These are phyloP conservation scores for Ephemerocybe angulata DNA, from an alignment of 768 basidiomycete species.

Conservation along the genomic window DNA sequence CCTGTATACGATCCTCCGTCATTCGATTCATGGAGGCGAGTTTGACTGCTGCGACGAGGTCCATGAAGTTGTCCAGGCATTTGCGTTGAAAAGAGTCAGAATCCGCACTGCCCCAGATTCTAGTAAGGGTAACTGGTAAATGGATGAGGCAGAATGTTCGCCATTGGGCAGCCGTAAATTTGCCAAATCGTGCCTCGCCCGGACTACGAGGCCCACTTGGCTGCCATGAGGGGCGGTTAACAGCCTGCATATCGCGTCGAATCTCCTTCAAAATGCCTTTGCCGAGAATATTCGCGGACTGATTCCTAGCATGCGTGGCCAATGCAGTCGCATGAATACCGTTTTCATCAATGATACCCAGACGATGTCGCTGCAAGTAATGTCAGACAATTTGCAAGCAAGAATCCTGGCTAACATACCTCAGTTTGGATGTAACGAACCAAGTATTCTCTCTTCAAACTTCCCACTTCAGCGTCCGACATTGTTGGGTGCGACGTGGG, in stretches of 20 bases:
- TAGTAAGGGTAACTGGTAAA: slow-evolving; percentile 32
- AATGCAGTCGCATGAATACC: background rate
- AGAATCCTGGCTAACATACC: background rate
- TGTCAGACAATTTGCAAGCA: background rate
- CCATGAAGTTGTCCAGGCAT: slow-evolving; percentile 31
- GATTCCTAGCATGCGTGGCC: background rate
- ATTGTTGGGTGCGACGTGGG: background rate
- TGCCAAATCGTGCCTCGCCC: slow-evolving; percentile 18
- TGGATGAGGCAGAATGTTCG: slow-evolving; percentile 18
- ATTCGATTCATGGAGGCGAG: slow-evolving; percentile 24
- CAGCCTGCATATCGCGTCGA: slow-evolving; percentile 13
- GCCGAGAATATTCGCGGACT: background rate
- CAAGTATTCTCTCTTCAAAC: background rate
- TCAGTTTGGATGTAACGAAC: background rate
- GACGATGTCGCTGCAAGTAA: background rate
- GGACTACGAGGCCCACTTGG: slow-evolving; percentile 11
- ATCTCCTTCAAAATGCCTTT: slow-evolving; percentile 7
- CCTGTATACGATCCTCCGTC: slow-evolving; percentile 15
- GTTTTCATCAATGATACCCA: background rate
- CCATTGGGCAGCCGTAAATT: slow-evolving; percentile 36
- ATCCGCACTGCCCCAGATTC: slow-evolving; percentile 28
- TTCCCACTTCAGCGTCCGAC: background rate
- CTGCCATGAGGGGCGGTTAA: slow-evolving; percentile 18
- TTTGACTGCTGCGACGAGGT: slow-evolving; percentile 31
- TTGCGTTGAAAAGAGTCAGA: slow-evolving; percentile 8